These are phyloP conservation scores for Microbotryomycetes sp. DNA, from an alignment of 1,284 basidiomycete species.

Conservation along the genomic window DNA sequence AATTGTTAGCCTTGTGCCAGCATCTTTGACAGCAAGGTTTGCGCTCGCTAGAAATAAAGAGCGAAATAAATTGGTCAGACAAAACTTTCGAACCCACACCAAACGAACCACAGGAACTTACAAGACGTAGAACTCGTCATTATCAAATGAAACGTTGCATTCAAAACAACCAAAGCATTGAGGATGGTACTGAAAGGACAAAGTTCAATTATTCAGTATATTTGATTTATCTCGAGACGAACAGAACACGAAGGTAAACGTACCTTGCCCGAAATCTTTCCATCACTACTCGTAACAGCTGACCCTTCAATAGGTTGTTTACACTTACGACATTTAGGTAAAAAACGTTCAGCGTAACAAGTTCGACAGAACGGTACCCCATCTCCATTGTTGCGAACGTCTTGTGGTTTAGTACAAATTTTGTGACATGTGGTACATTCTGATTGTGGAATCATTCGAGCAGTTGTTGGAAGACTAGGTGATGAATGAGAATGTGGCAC, in stretches of 20 bases:
- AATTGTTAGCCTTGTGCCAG: conserved; percentile 37
- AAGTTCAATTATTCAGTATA: too few species aligned
- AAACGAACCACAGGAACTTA: conserved; percentile 1
- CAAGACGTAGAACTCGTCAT: conserved; percentile 39
- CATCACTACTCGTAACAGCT: conserved; percentile 37
- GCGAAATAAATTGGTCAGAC: not conserved
- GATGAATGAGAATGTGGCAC: conserved; percentile 12
- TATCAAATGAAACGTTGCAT: conserved; percentile 34
- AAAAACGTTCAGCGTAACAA: conserved; percentile 38
- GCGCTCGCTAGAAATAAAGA: conserved; percentile 11
- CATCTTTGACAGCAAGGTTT: conserved; percentile 38
- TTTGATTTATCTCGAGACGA: not conserved
- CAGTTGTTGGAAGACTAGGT: conserved; percentile 4
- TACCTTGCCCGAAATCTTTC: conserved; percentile 39
- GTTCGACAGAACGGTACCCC: conserved; percentile 31
- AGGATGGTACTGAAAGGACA: conserved; percentile 25
- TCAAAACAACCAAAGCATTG: conserved; percentile 37
- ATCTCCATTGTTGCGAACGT: conserved; percentile 11
- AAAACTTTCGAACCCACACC: not conserved
- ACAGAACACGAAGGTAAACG: not conserved
- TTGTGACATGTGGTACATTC: conserved; percentile 15
- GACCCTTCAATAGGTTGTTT: conserved; percentile 34
- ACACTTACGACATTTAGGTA: conserved; percentile 40
- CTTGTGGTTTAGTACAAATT: not conserved
- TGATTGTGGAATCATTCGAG: not conserved